These are phyloP conservation scores for Heritiera fomes DNA, from an alignment of 345 rosid species.

Conservation along the genomic window DNA sequence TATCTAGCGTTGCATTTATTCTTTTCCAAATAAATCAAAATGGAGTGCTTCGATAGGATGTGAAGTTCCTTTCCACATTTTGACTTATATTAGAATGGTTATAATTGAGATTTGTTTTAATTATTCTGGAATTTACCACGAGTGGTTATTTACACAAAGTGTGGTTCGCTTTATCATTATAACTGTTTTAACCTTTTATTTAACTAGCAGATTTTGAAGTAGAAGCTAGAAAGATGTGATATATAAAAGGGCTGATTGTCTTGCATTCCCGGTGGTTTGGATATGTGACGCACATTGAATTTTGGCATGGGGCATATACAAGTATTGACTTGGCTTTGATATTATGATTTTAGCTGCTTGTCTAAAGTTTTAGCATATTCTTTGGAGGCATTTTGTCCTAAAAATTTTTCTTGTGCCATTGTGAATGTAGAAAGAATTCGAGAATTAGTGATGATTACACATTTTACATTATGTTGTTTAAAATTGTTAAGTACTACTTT, in stretches of 20 bases:
- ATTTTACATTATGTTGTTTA: neutral
- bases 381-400: conserved; percentile 25
- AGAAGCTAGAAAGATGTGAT: conserved; percentile 36
- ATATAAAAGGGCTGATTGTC: conserved; percentile 32
- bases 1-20: neutral
- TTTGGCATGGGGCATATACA: conserved; percentile 35
- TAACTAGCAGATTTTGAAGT: conserved; percentile 28
- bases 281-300: conserved; percentile 32
- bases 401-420: conserved; percentile 23
- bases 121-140: neutral
- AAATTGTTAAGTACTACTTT: neutral
- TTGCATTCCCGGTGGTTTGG: conserved; percentile 30
- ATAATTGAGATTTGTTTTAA: neutral
- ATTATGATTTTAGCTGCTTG: conserved; percentile 12
- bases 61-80: no score
- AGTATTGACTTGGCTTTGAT: conserved; percentile 15
- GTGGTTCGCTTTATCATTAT: neutral
- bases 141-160: neutral
- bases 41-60: neutral
- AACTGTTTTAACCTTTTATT: neutral
- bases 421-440: conserved; percentile 33
- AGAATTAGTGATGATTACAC: conserved; percentile 17
- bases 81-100: neutral
- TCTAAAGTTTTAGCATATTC: conserved; percentile 31
- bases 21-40: neutral